These are phyloP conservation scores for Penicillium sp. DNA, from an alignment of 2,329 filamentous ascomycete species.

Conservation along the genomic window DNA sequence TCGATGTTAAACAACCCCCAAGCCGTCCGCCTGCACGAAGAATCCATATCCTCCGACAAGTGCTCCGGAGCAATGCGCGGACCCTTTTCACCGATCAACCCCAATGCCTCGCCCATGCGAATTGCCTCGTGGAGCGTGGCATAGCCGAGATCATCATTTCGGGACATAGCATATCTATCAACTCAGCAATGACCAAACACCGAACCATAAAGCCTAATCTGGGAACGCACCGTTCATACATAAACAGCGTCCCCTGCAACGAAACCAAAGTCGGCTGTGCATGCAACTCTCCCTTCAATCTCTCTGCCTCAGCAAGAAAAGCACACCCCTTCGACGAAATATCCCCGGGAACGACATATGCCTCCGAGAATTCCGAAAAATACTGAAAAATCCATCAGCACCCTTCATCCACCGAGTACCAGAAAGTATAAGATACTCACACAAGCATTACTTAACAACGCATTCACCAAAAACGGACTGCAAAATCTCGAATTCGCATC, in stretches of 20 bases:
- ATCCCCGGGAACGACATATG: slow-evolving; percentile 37
- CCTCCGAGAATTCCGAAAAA: slow-evolving; percentile 40
- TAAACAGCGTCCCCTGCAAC: slow-evolving; percentile 36
- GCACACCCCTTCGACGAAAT: slow-evolving; percentile 37
- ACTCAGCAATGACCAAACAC: neutral
- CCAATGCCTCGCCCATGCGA: slow-evolving; percentile 33
- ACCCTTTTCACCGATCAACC: slow-evolving; percentile 29
- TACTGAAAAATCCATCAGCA: slow-evolving; percentile 24
- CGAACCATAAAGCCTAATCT: neutral
- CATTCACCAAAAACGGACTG: slow-evolving; percentile 83
- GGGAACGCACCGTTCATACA: slow-evolving; percentile 35
- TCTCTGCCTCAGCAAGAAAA: slow-evolving; percentile 39
- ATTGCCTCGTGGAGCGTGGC: slow-evolving; percentile 39
- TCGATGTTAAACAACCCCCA: slow-evolving; percentile 42
- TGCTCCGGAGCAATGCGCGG: slow-evolving; percentile 21
- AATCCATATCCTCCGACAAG: slow-evolving; percentile 30
- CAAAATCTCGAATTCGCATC: slow-evolving; percentile 62
- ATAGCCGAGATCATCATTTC: slow-evolving; percentile 38
- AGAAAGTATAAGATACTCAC: slow-evolving; percentile 24
- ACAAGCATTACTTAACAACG: slow-evolving; percentile 66
- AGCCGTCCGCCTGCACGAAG: slow-evolving; percentile 31
- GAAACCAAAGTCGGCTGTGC: slow-evolving; percentile 28
- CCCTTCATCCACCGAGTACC: neutral
- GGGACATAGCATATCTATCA: slow-evolving; percentile 37
- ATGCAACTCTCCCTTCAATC: slow-evolving; percentile 24